These are phyloP conservation scores for Tranzscheliella williamsii DNA, from an alignment of 1,284 basidiomycete genomes.

Conservation along the genomic window DNA sequence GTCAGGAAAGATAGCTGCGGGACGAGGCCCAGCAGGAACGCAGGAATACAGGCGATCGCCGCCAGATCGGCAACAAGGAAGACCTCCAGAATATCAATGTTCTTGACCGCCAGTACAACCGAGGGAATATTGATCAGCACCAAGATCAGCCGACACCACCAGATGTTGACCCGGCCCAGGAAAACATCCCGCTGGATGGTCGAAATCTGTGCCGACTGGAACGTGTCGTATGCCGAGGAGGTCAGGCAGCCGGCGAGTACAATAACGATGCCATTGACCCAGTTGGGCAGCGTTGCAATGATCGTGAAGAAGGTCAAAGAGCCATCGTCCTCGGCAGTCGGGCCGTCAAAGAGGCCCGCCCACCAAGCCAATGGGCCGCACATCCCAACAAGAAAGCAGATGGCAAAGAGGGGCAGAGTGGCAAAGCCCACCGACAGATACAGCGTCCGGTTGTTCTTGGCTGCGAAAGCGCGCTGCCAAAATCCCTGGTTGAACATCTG, in stretches of 20 bases:
- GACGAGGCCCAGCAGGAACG: slow-evolving; percentile 54
- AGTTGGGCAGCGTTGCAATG: slow-evolving; percentile 54
- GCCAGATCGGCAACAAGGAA: slow-evolving; percentile 60
- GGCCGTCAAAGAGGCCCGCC: slow-evolving; percentile 51
- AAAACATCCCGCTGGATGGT: slow-evolving; percentile 61
- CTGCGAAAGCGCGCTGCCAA: slow-evolving; percentile 61
- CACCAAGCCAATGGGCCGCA: slow-evolving; percentile 56
- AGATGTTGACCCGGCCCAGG: slow-evolving; percentile 58
- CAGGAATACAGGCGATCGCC: slow-evolving; percentile 55
- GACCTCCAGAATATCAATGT: slow-evolving; percentile 60
- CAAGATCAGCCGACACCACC: slow-evolving; percentile 56
- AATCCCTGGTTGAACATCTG: slow-evolving; percentile 62
- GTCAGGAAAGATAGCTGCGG: slow-evolving; percentile 54
- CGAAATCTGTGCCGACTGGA: slow-evolving; percentile 60
- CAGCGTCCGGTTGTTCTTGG: slow-evolving; percentile 53
- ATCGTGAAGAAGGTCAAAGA: slow-evolving; percentile 57
- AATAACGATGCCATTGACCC: slow-evolving; percentile 57
- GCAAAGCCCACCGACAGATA: slow-evolving; percentile 54
- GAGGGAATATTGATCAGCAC: slow-evolving; percentile 55
- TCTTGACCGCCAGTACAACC: slow-evolving; percentile 54
- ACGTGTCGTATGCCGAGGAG: slow-evolving; percentile 61
- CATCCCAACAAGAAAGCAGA: slow-evolving; percentile 60
- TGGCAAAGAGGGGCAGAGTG: slow-evolving; percentile 54
- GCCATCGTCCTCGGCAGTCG: slow-evolving; percentile 51
- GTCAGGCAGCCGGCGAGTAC: slow-evolving; percentile 56